phyloP scores from a whole-genome alignment of 495 filamentous ascomycete species.

The Pseudotulostoma volvatum region DNA sequence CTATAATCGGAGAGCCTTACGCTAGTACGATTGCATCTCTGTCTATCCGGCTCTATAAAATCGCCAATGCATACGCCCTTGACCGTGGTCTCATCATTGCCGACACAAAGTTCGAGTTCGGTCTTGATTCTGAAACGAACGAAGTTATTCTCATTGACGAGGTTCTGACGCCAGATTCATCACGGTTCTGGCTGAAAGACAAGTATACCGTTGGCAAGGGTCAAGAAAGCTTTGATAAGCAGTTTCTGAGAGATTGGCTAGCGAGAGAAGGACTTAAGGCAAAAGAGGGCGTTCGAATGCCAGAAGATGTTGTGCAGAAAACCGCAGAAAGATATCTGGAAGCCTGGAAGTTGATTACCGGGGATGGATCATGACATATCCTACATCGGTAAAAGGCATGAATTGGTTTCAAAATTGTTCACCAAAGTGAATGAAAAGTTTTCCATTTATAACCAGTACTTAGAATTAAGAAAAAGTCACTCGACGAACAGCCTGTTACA shows the following conservation, averaged over 20 bases:
- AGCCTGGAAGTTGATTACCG: conserved; percentile 56
- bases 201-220: conserved; percentile 54
- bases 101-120: conserved; percentile 77
- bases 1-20: conserved; percentile 57
- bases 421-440: too few species aligned
- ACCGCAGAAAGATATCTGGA: conserved; percentile 52
- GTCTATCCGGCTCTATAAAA: conserved; percentile 54
- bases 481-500: too few species aligned
- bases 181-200: conserved; percentile 73
- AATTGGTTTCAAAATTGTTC: too few species aligned
- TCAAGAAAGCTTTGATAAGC: conserved; percentile 84
- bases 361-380: conserved; percentile 12
- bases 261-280: conserved; percentile 51
- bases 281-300: conserved; percentile 50
- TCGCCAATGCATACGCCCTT: conserved; percentile 56
- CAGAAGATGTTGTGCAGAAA: conserved; percentile 42
- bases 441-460: too few species aligned
- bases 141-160: conserved; percentile 82
- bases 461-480: too few species aligned
- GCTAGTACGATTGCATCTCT: conserved; percentile 60
- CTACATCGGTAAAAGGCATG: too few species aligned
- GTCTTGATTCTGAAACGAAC: conserved; percentile 52
- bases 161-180: conserved; percentile 75
- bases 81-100: conserved; percentile 80
- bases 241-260: conserved; percentile 80